Percentiles rank a stretch among this genome's conserved stretches.
phyloP scores from a whole-genome alignment of 2,329 filamentous ascomycete genomes.

The Fusarium chuoi region DNA sequence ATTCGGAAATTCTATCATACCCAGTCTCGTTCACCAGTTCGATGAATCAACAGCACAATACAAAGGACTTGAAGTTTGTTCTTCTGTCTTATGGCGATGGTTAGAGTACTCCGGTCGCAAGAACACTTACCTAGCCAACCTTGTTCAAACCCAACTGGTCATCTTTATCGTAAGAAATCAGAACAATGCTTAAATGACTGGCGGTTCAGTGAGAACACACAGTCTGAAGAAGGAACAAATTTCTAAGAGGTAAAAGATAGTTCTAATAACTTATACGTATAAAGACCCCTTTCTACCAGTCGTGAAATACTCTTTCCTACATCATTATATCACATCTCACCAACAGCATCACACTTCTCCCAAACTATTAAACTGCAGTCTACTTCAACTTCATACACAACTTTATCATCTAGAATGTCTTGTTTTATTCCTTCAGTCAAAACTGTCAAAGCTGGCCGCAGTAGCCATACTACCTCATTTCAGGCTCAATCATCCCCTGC shows the following conservation, averaged over 20 bases:
- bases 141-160: rapidly evolving
- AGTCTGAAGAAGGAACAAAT: too few species aligned
- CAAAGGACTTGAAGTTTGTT: background rate
- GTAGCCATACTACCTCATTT: rapidly evolving
- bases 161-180: background rate
- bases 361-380: rapidly evolving
- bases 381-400: background rate
- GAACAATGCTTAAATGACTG: too few species aligned
- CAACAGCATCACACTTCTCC: background rate
- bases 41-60: too few species aligned
- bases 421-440: rapidly evolving
- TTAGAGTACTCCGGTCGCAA: rapidly evolving
- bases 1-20: too few species aligned
- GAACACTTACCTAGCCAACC: too few species aligned
- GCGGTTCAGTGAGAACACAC: rapidly evolving
- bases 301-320: rapidly evolving
- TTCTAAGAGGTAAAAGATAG: too few species aligned
- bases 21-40: too few species aligned
- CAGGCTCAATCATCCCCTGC: background rate
- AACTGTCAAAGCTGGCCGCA: rapidly evolving
- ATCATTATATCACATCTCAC: rapidly evolving
- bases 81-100: rapidly evolving
- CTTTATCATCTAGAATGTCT: background rate
- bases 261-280: rapidly evolving
- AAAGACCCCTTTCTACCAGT: rapidly evolving